Evolutionary conservation across 345 rosid species (phyloP).

Genomic region (Ricinus communis): DNA sequence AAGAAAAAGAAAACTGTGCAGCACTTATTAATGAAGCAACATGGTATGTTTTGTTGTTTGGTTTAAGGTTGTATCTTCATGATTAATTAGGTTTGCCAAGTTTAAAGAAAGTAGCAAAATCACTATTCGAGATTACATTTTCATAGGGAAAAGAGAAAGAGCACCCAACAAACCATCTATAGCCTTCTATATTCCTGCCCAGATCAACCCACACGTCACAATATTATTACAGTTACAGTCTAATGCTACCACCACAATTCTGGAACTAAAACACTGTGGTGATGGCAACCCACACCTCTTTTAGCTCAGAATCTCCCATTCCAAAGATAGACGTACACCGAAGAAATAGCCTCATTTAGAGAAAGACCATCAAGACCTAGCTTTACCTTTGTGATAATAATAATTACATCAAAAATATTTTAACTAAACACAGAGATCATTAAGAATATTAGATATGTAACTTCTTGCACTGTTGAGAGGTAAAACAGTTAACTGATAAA

Average conservation of each 20-base stretch:
- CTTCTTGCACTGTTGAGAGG: too few species aligned
- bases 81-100: neutral
- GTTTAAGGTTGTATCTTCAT: neutral
- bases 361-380: too few species aligned
- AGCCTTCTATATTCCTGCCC: neutral
- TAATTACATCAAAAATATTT: too few species aligned
- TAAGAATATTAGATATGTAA: too few species aligned
- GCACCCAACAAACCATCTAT: neutral
- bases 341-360: too few species aligned
- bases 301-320: neutral
- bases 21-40: neutral
- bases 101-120: neutral
- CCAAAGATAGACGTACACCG: too few species aligned
- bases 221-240: neutral
- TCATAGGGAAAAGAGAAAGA: slow-evolving; percentile 1
- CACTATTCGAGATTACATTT: neutral
- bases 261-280: neutral
- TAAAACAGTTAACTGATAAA: too few species aligned
- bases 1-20: neutral
- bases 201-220: neutral
- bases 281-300: neutral
- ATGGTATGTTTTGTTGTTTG: neutral
- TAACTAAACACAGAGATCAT: too few species aligned
- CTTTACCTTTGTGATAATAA: too few species aligned
- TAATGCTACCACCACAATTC: neutral